Evolutionary conservation across 192 early-diverging fungal species (phyloP).

Genomic region (Umbelopsis vinacea): DNA sequence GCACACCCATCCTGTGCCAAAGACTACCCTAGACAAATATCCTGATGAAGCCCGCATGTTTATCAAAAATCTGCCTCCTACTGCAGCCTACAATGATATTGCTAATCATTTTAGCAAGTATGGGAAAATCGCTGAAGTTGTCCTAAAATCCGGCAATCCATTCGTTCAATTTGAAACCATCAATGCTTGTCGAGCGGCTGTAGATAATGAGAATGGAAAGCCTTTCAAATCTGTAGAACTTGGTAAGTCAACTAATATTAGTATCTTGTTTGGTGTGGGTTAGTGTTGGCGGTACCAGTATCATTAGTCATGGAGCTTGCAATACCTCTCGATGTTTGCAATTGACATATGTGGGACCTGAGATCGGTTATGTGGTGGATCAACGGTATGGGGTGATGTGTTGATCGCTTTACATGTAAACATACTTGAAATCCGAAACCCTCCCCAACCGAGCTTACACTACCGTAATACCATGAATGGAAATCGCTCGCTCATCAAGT

Average conservation of each 20-base stretch:
- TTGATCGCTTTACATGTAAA: neutral
- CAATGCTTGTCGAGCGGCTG: constrained; percentile 31
- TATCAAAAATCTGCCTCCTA: constrained; percentile 30
- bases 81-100: constrained; percentile 26
- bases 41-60: constrained; percentile 37
- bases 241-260: constrained; percentile 27
- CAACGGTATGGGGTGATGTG: neutral
- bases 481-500: neutral
- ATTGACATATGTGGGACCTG: neutral
- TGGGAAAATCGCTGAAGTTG: constrained; percentile 39
- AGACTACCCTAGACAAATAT: constrained; percentile 3
- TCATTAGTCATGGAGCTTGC: neutral
- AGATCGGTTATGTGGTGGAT: neutral
- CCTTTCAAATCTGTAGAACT: constrained; percentile 28
- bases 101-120: constrained; percentile 36
- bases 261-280: neutral
- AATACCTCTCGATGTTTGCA: neutral
- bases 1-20: neutral
- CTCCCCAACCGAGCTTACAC: neutral
- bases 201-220: constrained; percentile 35
- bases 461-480: neutral
- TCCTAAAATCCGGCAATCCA: constrained; percentile 29
- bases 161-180: constrained; percentile 42
- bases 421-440: neutral
- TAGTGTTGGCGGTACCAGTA: neutral